Evolutionary conservation across 2,329 filamentous ascomycete species (phyloP).

Genomic region (Neonectria ditissima): DNA sequence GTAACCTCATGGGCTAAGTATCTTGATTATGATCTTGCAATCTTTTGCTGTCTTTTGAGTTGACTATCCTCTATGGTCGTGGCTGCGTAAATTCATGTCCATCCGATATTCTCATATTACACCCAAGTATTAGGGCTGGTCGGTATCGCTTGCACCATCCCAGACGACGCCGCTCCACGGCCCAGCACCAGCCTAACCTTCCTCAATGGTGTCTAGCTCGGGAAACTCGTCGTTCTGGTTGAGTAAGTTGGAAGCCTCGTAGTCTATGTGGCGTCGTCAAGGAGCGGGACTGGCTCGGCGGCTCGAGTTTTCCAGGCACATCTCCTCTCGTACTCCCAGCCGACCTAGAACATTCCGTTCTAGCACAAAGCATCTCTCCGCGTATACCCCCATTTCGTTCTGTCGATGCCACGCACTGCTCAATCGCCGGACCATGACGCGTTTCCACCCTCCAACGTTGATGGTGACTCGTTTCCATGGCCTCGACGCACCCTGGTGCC

Average conservation of each 20-base stretch:
- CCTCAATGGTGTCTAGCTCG: neutral
- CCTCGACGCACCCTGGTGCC: constrained; percentile 33
- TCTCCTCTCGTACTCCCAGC: constrained; percentile 44
- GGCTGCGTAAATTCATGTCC: constrained; percentile 23
- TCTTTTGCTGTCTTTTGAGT: neutral
- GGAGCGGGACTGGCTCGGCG: constrained; percentile 39
- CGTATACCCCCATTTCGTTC: constrained; percentile 57
- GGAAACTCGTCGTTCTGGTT: neutral
- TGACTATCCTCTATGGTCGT: constrained; percentile 21
- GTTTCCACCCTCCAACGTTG: constrained; percentile 62
- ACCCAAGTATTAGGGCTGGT: neutral
- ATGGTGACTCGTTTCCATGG: constrained; percentile 57
- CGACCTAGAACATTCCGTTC: constrained; percentile 44
- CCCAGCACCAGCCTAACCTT: neutral
- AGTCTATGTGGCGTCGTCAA: constrained; percentile 23
- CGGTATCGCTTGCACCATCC: neutral
- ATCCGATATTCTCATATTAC: neutral
- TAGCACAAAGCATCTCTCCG: constrained; percentile 61
- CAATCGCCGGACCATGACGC: constrained; percentile 57
- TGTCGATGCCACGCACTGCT: constrained; percentile 55
- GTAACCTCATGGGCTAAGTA: neutral
- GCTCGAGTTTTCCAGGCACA: constrained; percentile 44
- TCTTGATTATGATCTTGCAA: constrained; percentile 11
- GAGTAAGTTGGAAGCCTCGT: neutral
- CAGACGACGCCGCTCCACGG: neutral